Evolutionary conservation across 495 filamentous ascomycete species (phyloP).

Genomic region (Xylaria grammica): DNA sequence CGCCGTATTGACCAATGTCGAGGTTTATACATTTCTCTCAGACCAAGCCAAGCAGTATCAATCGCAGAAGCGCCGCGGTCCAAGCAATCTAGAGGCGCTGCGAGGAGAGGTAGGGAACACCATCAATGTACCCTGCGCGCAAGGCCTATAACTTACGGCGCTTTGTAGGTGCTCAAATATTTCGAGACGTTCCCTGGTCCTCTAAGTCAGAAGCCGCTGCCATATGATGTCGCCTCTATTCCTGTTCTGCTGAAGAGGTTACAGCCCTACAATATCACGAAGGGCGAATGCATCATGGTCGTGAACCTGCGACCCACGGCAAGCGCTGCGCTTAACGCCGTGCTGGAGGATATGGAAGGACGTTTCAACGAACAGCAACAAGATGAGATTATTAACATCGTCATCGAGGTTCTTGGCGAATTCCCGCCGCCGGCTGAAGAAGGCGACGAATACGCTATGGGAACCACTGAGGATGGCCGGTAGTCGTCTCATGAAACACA

Average conservation of each 20-base stretch:
- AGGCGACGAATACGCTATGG: conserved; percentile 33
- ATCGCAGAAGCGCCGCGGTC: conserved; percentile 44
- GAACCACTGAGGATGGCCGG: conserved; percentile 38
- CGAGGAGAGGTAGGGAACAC: conserved; percentile 34
- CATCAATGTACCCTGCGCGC: conserved; percentile 1
- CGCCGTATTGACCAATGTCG: conserved; percentile 53
- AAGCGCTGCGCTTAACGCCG: conserved; percentile 42
- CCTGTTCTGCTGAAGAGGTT: conserved; percentile 44
- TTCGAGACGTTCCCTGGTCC: conserved; percentile 46
- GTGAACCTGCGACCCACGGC: conserved; percentile 50
- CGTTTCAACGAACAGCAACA: conserved; percentile 51
- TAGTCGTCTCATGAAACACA: conserved; percentile 17
- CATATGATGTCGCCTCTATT: conserved; percentile 40
- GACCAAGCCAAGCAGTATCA: conserved; percentile 47
- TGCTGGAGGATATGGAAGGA: conserved; percentile 52
- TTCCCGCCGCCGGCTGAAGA: conserved; percentile 29
- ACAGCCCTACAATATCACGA: conserved; percentile 45
- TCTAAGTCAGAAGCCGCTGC: conserved; percentile 47
- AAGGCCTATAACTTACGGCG: background rate
- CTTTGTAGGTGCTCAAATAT: conserved; percentile 43
- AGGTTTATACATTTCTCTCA: conserved; percentile 53
- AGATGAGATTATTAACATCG: conserved; percentile 47
- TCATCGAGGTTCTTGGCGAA: conserved; percentile 49
- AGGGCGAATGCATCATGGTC: conserved; percentile 52
- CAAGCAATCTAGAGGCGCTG: conserved; percentile 44